These are phyloP conservation scores for Grosmannia clavigera DNA, from an alignment of 2,329 filamentous ascomycete species.

Conservation along the genomic window DNA sequence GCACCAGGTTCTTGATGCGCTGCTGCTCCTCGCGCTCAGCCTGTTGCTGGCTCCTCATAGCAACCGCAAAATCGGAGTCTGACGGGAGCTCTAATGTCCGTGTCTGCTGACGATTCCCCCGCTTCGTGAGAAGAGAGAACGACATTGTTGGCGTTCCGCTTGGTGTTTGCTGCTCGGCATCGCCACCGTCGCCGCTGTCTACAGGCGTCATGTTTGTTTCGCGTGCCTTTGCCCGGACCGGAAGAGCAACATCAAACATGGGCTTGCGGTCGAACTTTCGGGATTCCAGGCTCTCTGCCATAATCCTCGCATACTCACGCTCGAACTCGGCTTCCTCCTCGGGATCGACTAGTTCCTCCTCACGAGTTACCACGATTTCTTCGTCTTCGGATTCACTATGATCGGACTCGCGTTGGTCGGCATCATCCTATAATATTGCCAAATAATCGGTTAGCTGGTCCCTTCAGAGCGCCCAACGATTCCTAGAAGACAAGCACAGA, in stretches of 20 bases:
- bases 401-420: slow-evolving; percentile 35
- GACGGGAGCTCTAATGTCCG: slow-evolving; percentile 80
- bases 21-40: slow-evolving; percentile 94
- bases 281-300: slow-evolving; percentile 92
- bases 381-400: slow-evolving; percentile 64
- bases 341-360: slow-evolving; percentile 81
- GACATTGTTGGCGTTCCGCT: slow-evolving; percentile 63
- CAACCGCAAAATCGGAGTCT: slow-evolving; percentile 87
- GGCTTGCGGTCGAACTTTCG: slow-evolving; percentile 92
- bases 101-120: slow-evolving; percentile 92
- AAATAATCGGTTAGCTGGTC: neutral
- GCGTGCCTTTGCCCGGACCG: slow-evolving; percentile 62
- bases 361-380: slow-evolving; percentile 78
- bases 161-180: slow-evolving; percentile 1
- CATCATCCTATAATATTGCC: slow-evolving; percentile 24
- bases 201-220: slow-evolving; percentile 29
- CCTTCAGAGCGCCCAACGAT: neutral
- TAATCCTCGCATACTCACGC: slow-evolving; percentile 94
- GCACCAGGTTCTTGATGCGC: slow-evolving; percentile 92
- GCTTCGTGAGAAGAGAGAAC: slow-evolving; percentile 91
- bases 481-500: slow-evolving; percentile 17
- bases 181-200: neutral
- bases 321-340: slow-evolving; percentile 97
- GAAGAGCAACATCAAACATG: slow-evolving; percentile 93
- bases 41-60: slow-evolving; percentile 91